Base-by-base conservation (phyloP, 768 basidiomycete species). In the Trametopsis cervina region DNA sequence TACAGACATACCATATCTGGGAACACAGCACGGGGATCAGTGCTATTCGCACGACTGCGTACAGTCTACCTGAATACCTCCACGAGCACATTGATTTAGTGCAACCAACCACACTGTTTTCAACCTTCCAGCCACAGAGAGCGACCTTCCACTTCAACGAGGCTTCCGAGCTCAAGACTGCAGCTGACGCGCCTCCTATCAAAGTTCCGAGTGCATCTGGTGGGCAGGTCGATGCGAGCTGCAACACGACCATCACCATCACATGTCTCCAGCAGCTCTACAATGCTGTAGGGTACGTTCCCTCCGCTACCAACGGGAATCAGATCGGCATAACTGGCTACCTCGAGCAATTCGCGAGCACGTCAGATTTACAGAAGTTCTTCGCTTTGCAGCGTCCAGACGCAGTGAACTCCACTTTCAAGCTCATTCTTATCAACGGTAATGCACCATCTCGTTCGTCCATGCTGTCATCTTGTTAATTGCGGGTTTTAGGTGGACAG, bases 81-180 rank as follows among this genome's bases (percentile, higher is more conserved):
- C 72, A 80, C 54, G 64, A 68, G 2, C 82, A 86, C 57, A 60
- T 87, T 47, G 82, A 85, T 29, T 62, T 86, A 24, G 67, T 88
- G 23, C 83, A 86, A 51, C 85, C 85, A 0, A 87, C 85, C 2
- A 87, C 83, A 1, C 73, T 78, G 61, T 88, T 87, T 56, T 66
- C 71, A 37, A 73, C 72, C 49, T 63, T 67, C 50, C 75, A 69
- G 52, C 63, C 63, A 6, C 64, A 75, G 45, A 69, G 55, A 49
- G 70, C 71, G 4, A 75, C 68, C 0, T 54, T 77, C 20, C 58
- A 49, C 40, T 50, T 56, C 47, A 50, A 51, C 18, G 38, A 54
- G 27, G 40, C 37, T 26, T 35, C 40, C 29, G 45, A 46, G 25
- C 23, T 48, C 1, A 40, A 44, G 7, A 27, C n/a, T 18, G 26